phyloP scores from a whole-genome alignment of 83 land plant genomes.

The Diphasiastrum complanatum region DNA sequence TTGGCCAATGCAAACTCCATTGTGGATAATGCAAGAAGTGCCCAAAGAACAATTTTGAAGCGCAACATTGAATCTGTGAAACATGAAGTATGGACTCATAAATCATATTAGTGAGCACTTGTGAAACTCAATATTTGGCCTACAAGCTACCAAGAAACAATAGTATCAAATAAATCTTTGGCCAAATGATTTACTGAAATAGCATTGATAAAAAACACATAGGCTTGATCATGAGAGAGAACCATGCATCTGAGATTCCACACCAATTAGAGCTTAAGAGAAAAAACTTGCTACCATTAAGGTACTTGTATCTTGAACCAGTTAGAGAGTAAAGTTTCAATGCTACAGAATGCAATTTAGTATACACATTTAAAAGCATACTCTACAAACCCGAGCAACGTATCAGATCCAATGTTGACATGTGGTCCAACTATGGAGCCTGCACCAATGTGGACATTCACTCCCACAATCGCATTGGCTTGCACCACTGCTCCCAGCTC shows the following conservation, averaged over 20 bases:
- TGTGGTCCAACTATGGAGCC: conserved; percentile 31
- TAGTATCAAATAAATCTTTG: too few species aligned
- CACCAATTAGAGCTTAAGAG: too few species aligned
- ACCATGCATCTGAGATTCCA: too few species aligned
- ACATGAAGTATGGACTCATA: neutral
- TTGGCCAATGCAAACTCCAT: conserved; percentile 38
- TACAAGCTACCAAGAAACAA: too few species aligned
- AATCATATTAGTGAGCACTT: too few species aligned
- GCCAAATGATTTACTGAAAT: too few species aligned
- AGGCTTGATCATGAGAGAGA: too few species aligned
- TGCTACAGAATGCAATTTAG: neutral
- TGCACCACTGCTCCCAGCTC: conserved; percentile 35
- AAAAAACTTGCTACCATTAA: too few species aligned
- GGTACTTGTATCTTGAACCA: too few species aligned
- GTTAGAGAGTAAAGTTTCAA: too few species aligned
- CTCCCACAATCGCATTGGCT: conserved; percentile 23
- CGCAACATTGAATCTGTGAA: conserved; percentile 30
- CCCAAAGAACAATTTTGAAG: conserved; percentile 37
- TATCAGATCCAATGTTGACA: conserved; percentile 25
- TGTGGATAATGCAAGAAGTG: conserved; percentile 27
- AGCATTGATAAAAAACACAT: too few species aligned
- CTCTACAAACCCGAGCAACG: conserved; percentile 19
- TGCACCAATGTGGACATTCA: conserved; percentile 19
- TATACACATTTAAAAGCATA: neutral
- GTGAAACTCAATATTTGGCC: too few species aligned